A percentile compares a stretch with the other conserved stretches of the same genome.
Evolutionary conservation across 2,329 filamentous ascomycete genomes (phyloP).

Genomic region (Colletotrichum agaves): DNA sequence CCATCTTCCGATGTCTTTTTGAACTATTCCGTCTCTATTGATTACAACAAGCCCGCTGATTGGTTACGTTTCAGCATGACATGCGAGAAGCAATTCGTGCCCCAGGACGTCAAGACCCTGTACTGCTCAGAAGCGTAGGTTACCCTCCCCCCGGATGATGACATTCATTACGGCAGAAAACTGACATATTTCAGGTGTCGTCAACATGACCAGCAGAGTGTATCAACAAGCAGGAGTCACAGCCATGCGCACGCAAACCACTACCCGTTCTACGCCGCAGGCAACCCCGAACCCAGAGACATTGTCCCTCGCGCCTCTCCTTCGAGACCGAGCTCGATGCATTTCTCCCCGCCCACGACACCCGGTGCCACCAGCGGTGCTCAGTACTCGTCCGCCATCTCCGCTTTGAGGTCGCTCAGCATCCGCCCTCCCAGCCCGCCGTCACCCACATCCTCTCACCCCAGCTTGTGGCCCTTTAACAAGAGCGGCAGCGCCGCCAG

Average conservation of each 20-base stretch:
- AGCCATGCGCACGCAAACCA: conserved; percentile 40
- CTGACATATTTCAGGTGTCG: conserved; percentile 57
- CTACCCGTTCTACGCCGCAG: conserved; percentile 58
- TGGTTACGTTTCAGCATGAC: conserved; percentile 63
- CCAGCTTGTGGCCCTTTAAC: conserved; percentile 65
- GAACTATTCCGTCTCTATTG: conserved; percentile 47
- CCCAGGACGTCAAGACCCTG: conserved; percentile 65
- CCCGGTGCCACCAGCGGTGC: conserved; percentile 44
- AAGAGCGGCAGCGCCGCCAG: conserved; percentile 64
- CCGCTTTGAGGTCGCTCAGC: conserved; percentile 65
- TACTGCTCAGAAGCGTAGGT: conserved; percentile 74
- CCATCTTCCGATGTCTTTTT: conserved; percentile 9
- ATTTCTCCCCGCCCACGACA: conserved; percentile 64
- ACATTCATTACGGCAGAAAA: neutral
- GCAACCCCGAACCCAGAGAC: conserved; percentile 65
- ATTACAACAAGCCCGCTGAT: conserved; percentile 43
- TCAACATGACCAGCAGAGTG: conserved; percentile 54
- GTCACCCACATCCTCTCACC: conserved; percentile 58
- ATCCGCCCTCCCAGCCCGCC: conserved; percentile 66
- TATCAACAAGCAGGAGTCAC: conserved; percentile 29
- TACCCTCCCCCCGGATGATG: conserved; percentile 2
- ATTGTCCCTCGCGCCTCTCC: conserved; percentile 73
- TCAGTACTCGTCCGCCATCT: conserved; percentile 62
- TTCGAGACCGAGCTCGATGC: conserved; percentile 66
- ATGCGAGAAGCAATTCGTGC: conserved; percentile 74